Conservation (phyloP, 2,329 filamentous ascomycete species). For the Eutypella sp. region DNA sequence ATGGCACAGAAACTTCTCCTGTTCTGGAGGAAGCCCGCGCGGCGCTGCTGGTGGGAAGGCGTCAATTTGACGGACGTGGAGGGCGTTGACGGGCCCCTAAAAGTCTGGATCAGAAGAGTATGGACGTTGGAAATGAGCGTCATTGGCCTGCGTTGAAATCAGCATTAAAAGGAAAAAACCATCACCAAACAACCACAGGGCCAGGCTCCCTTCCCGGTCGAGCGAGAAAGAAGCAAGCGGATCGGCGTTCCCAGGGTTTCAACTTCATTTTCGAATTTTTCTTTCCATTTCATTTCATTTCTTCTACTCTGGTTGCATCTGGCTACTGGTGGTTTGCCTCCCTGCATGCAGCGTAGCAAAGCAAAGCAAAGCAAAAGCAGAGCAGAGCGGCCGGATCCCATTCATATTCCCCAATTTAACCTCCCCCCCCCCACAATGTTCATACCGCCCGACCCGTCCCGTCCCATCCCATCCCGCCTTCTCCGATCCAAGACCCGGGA, state of each 20-base stretch:
- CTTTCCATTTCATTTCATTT: too few species aligned
- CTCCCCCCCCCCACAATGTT: too few species aligned
- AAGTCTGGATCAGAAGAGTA: constrained; percentile 96
- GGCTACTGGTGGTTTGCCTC: too few species aligned
- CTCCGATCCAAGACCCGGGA: too few species aligned
- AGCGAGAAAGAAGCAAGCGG: too few species aligned
- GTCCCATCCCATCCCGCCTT: not conserved
- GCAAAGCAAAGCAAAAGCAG: too few species aligned
- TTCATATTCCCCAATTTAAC: not conserved
- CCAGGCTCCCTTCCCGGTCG: constrained; percentile 2
- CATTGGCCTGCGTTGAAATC: constrained; percentile 68
- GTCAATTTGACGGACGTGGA: constrained; percentile 87
- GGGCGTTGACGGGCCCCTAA: constrained; percentile 84
- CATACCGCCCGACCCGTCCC: not conserved
- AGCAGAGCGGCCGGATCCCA: not conserved
- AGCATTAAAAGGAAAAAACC: too few species aligned
- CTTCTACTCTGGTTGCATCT: too few species aligned
- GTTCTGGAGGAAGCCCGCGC: constrained; percentile 96
- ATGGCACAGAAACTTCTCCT: constrained; percentile 98
- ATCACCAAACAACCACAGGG: constrained; percentile 1
- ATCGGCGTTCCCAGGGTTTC: constrained; percentile 12
- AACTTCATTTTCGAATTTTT: too few species aligned
- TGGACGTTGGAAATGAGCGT: constrained; percentile 99
- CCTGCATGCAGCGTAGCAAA: too few species aligned
- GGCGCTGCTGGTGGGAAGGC: constrained; percentile 98